A percentile compares a stretch with the other conserved stretches of the same genome.
These are phyloP conservation scores for Neurospora sp. DNA, from an alignment of 2,329 filamentous ascomycete genomes.

Conservation along the genomic window DNA sequence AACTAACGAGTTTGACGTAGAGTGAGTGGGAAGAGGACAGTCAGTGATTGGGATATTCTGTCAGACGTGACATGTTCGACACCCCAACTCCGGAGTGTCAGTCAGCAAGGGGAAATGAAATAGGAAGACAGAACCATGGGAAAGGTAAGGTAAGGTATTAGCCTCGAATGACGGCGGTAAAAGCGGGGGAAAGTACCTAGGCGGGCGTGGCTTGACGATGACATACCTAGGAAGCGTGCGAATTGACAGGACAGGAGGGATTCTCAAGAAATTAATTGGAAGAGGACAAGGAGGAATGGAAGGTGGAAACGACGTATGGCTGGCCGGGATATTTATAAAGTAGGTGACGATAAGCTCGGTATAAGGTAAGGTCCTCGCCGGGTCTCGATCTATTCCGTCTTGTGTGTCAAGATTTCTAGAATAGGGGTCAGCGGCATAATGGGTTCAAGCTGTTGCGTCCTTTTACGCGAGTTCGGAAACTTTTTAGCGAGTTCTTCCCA, in stretches of 20 bases:
- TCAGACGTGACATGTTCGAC: neutral
- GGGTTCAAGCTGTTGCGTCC: slow-evolving; percentile 38
- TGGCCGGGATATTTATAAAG: neutral
- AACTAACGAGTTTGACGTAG: neutral
- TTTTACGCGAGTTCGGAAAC: slow-evolving; percentile 37
- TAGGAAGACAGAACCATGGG: neutral
- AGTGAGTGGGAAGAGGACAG: neutral
- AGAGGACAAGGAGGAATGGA: neutral
- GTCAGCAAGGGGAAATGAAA: neutral
- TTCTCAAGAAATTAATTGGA: no score
- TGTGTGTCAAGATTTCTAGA: slow-evolving; percentile 33
- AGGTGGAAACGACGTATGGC: no score
- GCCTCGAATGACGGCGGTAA: neutral
- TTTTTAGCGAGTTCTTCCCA: slow-evolving; percentile 49
- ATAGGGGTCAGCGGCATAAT: slow-evolving; percentile 27
- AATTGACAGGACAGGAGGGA: no score
- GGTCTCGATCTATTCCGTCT: slow-evolving; percentile 16
- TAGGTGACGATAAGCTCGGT: neutral
- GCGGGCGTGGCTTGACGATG: neutral
- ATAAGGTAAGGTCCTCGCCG: no score
- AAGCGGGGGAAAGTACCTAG: neutral
- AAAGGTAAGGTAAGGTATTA: no score
- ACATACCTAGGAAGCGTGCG: no score
- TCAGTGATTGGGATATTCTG: neutral
- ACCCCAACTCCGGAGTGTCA: neutral